Base-by-base conservation (phyloP, 345 rosid genomes). In the Pugionium dolabratum region DNA sequence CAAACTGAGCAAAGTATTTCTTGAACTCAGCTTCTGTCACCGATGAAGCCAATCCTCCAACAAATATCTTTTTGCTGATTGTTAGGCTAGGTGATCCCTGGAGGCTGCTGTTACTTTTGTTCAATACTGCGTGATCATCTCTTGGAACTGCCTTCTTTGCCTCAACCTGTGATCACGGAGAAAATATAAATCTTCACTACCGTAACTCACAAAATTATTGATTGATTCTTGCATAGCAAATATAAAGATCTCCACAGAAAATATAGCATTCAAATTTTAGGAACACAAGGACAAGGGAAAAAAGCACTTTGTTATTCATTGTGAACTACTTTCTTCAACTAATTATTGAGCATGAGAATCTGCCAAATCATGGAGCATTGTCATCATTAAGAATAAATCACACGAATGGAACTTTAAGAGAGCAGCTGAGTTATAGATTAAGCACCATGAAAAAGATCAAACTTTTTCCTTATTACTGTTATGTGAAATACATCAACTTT, bases 1-100 rank as follows among this genome's bases (percentile, higher is more conserved):
- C 98, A 69, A 84, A 93, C 82, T 85, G 91, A 67, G 86, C 83
- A 79, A 90, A 93, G 77, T 88, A 90, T 40, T 76, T 86, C 78
- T 84, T 58, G 49, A 58, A 58, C 49, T 58, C 63, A 2, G 49
- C 0, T 10, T 58, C 49, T 4, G 63, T 58, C 29, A 58, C 63
- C 7, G 63, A 58, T 29, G 63, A 42, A 10, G 49, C 63, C 4
- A 58, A 30, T 7, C 63, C 49, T 58, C 63, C 63, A 35, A 58
- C 63, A 2, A 58, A 58, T 41, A 58, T 58, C 29, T 58, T 58
- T 3, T 28, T 58, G 4, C 28, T 41, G 10, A 7, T 46, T 58
- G 63, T 0, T 41, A 27, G 63, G 4, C 63, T 28, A 41, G 63
- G 63, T 1, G 63, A 58, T 6, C 63, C 63, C 3, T 58, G 63